Evolutionary conservation across 1,139 yeast genomes (phyloP), one percentile per base, ranked within the genome.

Genomic region (Tardiomyces digboiensis): DNA sequence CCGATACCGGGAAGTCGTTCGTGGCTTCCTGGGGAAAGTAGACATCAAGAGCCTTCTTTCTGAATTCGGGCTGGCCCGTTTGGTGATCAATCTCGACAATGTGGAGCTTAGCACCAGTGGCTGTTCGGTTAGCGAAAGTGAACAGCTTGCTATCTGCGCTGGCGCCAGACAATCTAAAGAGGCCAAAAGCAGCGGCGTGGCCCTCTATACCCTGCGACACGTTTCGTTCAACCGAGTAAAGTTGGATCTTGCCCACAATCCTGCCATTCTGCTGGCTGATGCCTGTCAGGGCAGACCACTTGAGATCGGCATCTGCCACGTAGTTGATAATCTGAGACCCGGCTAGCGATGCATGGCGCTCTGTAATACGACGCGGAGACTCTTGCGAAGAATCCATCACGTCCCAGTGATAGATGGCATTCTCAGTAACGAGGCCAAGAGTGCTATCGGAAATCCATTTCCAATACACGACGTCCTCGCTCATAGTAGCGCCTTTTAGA

Each of bases 151-250:
- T 85, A 47, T 89, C 93, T 29, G 72, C 66, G 20, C 79, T 56
- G 39, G 89, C 87, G 43, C 89, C 91, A 45, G 78, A 82, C 54
- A 89, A 72, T 52, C 80, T 74, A 51, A 91, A 66, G 47, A 75
- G 71, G 43, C 95, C 89, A 67, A 93, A 93, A 43, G 81, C 80
- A 48, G 95, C 91, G 45, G 94, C 97, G 65, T 93, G 98, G 54
- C 98, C 98, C 62, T 93, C 97, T 57, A 93, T 87, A 21, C 95
- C 93, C 70, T 93, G 99, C 16, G 97, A 88, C 42, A 89, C 87
- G 60, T 85, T 83, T 65, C 97, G 81, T 46, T 82, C 79, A 62
- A 81, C 83, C 48, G 95, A 84, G 67, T 73, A 93, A 51, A 93
- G 76, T 70, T 93, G 99, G 62, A 91, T 84, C 66, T 87, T 94